Conservation (phyloP, 2,329 filamentous ascomycete species). For the Fusarium chaquense region DNA sequence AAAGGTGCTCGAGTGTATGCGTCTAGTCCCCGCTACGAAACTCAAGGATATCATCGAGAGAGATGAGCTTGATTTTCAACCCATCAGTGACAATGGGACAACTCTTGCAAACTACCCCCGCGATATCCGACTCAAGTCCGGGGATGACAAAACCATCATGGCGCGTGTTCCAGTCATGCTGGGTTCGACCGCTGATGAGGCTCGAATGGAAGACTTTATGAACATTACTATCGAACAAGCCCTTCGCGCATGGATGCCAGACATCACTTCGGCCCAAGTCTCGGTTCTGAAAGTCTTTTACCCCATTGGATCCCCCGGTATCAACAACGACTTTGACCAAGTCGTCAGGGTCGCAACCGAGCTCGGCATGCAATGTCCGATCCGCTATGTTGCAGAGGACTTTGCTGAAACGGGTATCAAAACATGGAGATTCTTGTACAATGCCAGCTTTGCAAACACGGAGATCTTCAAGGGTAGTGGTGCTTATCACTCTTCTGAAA, state of each 20-base stretch:
- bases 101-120: conserved; percentile 41
- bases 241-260: neutral
- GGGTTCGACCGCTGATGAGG: conserved; percentile 45
- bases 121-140: conserved; percentile 25
- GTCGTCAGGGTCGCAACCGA: conserved; percentile 40
- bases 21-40: conserved; percentile 28
- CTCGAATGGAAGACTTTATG: conserved; percentile 19
- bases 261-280: neutral
- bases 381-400: conserved; percentile 47
- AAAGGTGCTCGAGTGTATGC: conserved; percentile 41
- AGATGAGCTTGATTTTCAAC: conserved; percentile 36
- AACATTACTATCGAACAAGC: neutral
- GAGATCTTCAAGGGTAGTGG: conserved; percentile 53
- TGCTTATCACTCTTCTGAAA: conserved; percentile 61
- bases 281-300: conserved; percentile 26
- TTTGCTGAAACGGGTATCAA: conserved; percentile 52
- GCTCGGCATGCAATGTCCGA: conserved; percentile 39
- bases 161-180: conserved; percentile 44
- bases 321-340: conserved; percentile 35
- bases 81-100: conserved; percentile 38
- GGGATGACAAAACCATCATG: conserved; percentile 2
- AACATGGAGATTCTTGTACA: conserved; percentile 60
- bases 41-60: conserved; percentile 37
- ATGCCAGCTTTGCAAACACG: conserved; percentile 62
- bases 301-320: conserved; percentile 29